phyloP scores from a whole-genome alignment of 352 stramenopile species.

The Globisporangium abappressorium region DNA sequence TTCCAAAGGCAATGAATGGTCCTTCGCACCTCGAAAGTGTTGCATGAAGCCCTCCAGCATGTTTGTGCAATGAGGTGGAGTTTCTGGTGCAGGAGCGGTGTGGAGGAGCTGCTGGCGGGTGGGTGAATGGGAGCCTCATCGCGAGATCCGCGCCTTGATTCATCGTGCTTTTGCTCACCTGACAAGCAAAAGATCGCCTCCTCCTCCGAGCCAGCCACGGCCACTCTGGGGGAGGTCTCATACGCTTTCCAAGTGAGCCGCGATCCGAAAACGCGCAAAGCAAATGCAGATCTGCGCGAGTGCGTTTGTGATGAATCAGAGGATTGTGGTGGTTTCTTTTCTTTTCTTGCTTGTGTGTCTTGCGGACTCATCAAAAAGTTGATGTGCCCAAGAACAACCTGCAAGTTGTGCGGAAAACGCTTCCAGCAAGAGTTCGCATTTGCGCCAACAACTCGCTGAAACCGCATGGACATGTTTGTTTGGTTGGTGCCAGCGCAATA shows the following conservation, averaged over 20 bases:
- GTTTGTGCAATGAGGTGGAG: constrained; percentile 12
- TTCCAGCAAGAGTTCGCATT: too few relatives aligned
- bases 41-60: neutral
- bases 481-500: neutral
- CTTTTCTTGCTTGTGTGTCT: neutral
- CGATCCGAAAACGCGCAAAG: neutral
- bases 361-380: too few relatives aligned
- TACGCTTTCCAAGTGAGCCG: neutral
- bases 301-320: too few relatives aligned
- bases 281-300: neutral
- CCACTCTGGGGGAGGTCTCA: neutral
- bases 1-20: neutral
- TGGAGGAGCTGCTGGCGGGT: neutral
- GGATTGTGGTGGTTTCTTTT: neutral
- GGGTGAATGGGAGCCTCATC: neutral
- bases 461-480: neutral
- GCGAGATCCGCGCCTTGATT: constrained; percentile 2
- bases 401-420: too few relatives aligned
- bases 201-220: constrained; percentile 1
- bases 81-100: constrained; percentile 2
- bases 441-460: too few relatives aligned
- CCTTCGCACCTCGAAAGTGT: neutral
- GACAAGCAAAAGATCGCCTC: constrained; percentile 13
- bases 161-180: neutral
- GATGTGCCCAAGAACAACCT: too few relatives aligned